phyloP scores from a whole-genome alignment of 2,329 filamentous ascomycete species.

The Dothidotthia symphoricarpi region DNA sequence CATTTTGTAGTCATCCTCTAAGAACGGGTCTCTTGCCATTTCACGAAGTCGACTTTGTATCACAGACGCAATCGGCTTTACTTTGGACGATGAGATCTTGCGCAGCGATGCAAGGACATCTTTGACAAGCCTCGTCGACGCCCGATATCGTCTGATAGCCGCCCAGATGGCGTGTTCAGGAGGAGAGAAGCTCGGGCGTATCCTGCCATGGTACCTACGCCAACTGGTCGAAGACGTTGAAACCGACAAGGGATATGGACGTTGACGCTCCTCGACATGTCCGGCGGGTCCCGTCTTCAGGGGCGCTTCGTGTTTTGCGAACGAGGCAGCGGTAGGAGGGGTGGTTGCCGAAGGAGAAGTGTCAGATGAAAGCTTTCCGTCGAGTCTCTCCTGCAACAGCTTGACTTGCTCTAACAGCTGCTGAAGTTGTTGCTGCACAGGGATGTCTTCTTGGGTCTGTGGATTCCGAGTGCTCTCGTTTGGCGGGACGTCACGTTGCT shows the following conservation, averaged over 20 bases:
- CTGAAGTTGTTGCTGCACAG: constrained; percentile 13
- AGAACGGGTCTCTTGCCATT: constrained; percentile 1
- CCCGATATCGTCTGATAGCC: too few species aligned
- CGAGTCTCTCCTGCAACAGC: constrained; percentile 9
- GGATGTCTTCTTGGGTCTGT: neutral
- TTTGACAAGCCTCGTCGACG: too few species aligned
- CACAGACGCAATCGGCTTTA: constrained; percentile 1
- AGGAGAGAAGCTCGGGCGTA: too few species aligned
- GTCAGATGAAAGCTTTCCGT: neutral
- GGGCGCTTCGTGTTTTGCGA: too few species aligned
- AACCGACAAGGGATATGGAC: neutral
- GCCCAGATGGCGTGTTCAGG: too few species aligned
- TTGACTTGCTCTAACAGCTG: constrained; percentile 16
- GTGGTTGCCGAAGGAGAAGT: too few species aligned
- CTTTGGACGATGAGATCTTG: constrained; percentile 1
- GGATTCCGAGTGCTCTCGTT: neutral
- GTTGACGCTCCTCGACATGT: too few species aligned
- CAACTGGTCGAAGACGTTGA: neutral
- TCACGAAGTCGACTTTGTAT: constrained; percentile 1
- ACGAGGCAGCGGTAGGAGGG: too few species aligned
- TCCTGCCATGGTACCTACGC: too few species aligned
- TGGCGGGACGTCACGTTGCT: neutral
- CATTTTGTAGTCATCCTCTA: constrained; percentile 1
- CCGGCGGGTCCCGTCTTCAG: too few species aligned
- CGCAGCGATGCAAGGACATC: neutral